phyloP scores from a whole-genome alignment of 805 yeast genomes.

The Saccharomycopsis malanga region DNA sequence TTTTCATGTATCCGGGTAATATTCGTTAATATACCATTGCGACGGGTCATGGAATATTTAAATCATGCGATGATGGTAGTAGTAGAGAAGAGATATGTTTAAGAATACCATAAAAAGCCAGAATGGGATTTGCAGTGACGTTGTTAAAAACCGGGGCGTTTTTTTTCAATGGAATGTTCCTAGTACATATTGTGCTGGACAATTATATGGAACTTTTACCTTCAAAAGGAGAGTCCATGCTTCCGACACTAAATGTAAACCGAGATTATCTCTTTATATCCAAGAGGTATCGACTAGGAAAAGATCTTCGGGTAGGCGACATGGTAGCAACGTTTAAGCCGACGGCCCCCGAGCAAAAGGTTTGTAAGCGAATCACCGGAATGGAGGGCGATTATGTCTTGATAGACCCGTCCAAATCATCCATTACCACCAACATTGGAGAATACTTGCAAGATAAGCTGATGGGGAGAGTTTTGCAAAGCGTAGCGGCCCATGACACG shows the following conservation, averaged over 20 bases:
- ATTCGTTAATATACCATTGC: too few species aligned
- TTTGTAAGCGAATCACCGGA: conserved; percentile 90
- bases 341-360: conserved; percentile 74
- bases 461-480: neutral
- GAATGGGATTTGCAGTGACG: neutral
- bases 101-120: too few species aligned
- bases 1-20: too few species aligned
- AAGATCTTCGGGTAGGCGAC: conserved; percentile 72
- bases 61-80: too few species aligned
- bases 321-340: conserved; percentile 85
- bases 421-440: conserved; percentile 32
- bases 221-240: conserved; percentile 91
- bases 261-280: conserved; percentile 76
- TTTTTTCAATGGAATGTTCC: conserved; percentile 29
- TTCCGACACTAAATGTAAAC: conserved; percentile 72
- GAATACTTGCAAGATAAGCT: conserved; percentile 5
- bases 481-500: neutral
- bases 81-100: too few species aligned
- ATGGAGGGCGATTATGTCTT: conserved; percentile 89
- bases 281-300: conserved; percentile 57
- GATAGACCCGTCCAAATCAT: conserved; percentile 68
- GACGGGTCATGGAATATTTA: too few species aligned
- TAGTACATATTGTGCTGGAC: conserved; percentile 55
- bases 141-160: conserved; percentile 13
- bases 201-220: conserved; percentile 68